Base-by-base conservation (phyloP, 2,329 filamentous ascomycete species). In the Pezicula rhizophila region DNA sequence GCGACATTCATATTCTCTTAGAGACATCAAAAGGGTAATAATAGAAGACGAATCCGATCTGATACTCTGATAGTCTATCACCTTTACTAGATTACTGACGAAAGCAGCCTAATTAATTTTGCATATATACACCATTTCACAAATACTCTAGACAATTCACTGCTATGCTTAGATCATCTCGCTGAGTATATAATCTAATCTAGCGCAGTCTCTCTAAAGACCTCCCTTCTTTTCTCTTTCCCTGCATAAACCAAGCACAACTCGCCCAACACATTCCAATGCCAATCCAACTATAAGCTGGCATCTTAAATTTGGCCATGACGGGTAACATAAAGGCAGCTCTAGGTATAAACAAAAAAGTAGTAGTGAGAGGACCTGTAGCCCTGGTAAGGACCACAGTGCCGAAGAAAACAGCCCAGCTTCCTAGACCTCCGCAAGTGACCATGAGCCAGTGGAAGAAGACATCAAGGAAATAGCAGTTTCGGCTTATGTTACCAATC, bases 381-480 rank as follows among this genome's bases (percentile, higher is more conserved):
- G 72, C 69, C 52, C 74, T 70, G 15, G 74, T 69, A 33, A 78
- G 61, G 14, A 76, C 60, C 44, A 77, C 62, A 2, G 70, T 74
- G n/a, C 67, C 63, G 2, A 66, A 66, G 51, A 78, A 77, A 4
- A 76, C 70, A 5, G 72, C 68, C 61, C 70, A 75, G 0, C 66
- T 69, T 3, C 71, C 72, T 6, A 74, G 59, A 2, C 72, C 72
- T 2, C 72, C 73, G 48, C 73, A 73, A 4, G 71, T 56, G 35
- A 73, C 70, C 68, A 78, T 72, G 38, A 78, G 63, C 75, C 75
- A 78, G 63, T 77, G 77, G 60, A 74, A 79, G 2, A 74, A 73
- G 1, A 77, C 72, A 49, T 78, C 75, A 10, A 78, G 67, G 60
- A 77, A 73, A 47, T 77, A 76, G 48, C 76, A 76, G 51, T 78